phyloP scores from a whole-genome alignment of 805 yeast species.

The Priceomyces carsonii region DNA sequence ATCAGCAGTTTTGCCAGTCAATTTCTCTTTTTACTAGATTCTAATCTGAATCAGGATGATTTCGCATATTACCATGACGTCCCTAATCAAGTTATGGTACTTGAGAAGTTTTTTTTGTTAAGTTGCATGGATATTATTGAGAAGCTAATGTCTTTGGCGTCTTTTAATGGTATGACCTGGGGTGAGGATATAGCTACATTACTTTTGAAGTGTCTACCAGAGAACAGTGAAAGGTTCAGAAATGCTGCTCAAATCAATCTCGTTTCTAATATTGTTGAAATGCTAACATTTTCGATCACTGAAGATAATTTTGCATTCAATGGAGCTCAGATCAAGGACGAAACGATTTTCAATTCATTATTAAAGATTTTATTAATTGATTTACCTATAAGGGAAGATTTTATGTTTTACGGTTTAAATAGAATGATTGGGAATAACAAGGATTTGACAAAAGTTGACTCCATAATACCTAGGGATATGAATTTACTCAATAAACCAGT shows the following conservation, averaged over 20 bases:
- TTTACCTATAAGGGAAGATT: constrained; percentile 37
- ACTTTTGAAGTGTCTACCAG: constrained; percentile 44
- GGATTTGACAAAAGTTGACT: constrained; percentile 43
- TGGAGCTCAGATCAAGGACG: constrained; percentile 13
- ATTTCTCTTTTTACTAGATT: constrained; percentile 27
- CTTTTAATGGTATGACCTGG: not conserved
- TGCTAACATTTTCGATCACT: constrained; percentile 46
- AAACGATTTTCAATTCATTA: constrained; percentile 26
- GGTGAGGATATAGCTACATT: constrained; percentile 13
- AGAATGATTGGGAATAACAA: constrained; percentile 52
- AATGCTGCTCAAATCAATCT: constrained; percentile 46
- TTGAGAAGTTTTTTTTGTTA: constrained; percentile 52
- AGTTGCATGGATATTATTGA: constrained; percentile 61
- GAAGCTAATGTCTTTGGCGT: constrained; percentile 31
- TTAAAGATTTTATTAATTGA: constrained; percentile 42
- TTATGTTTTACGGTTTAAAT: constrained; percentile 55
- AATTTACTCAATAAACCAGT: constrained; percentile 22
- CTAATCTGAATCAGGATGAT: constrained; percentile 26
- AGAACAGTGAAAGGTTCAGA: constrained; percentile 45
- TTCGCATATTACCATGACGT: constrained; percentile 27
- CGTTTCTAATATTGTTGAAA: constrained; percentile 53
- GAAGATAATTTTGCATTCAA: constrained; percentile 27
- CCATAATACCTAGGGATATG: constrained; percentile 36
- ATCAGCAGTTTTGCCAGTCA: constrained; percentile 17
- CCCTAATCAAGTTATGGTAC: constrained; percentile 29